Conservation (phyloP, 2,329 filamentous ascomycete species). For the Cladosporium cucumerinum region DNA sequence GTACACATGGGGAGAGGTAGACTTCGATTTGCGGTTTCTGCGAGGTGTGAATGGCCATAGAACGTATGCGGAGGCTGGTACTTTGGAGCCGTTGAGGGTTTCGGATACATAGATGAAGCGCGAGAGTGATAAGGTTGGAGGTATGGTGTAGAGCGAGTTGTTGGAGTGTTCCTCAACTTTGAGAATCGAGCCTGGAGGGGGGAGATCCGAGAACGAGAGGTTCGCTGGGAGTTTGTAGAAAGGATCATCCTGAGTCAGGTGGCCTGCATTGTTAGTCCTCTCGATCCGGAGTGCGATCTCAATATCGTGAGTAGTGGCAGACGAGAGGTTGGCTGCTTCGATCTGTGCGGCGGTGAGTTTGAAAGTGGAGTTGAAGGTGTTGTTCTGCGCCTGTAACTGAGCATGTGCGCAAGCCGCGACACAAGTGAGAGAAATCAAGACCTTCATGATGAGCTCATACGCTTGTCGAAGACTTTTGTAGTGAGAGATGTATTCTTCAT, state of each 20-base stretch:
- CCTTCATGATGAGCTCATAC: neutral
- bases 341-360: slow-evolving; percentile 23
- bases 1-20: slow-evolving; percentile 15
- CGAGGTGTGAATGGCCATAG: slow-evolving; percentile 46
- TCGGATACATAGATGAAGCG: slow-evolving; percentile 49
- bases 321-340: slow-evolving; percentile 20
- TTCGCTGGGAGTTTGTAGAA: slow-evolving; percentile 39
- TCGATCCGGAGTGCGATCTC: slow-evolving; percentile 30
- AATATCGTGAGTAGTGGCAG: slow-evolving; percentile 21
- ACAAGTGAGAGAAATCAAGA: neutral
- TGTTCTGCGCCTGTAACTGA: slow-evolving; percentile 19
- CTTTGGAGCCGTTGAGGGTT: slow-evolving; percentile 43
- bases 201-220: slow-evolving; percentile 19
- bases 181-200: slow-evolving; percentile 39
- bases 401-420: neutral
- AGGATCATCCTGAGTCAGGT: slow-evolving; percentile 31
- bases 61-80: slow-evolving; percentile 49
- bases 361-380: slow-evolving; percentile 28
- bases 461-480: neutral
- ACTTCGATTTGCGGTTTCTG: neutral
- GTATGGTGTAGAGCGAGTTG: slow-evolving; percentile 39
- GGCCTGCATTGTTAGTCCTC: slow-evolving; percentile 29
- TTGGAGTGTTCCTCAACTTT: slow-evolving; percentile 42
- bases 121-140: slow-evolving; percentile 45
- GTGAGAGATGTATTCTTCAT: neutral